Conservation (phyloP, 208 protist genomes). For the Wallacemonas rigidus region DNA sequence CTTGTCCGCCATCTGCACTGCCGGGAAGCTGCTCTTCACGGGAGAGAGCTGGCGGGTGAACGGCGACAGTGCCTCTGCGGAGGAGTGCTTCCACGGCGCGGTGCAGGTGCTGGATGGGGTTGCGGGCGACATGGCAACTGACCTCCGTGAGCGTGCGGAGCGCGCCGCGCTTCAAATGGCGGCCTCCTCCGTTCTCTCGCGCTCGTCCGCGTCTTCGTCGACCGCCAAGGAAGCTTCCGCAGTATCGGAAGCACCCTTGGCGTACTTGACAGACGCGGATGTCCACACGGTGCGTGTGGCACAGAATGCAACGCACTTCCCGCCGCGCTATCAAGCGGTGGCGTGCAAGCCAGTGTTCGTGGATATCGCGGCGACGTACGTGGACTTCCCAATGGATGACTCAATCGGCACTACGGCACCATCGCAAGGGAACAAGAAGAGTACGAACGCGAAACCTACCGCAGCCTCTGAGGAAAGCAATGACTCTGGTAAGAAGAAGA, state of each 20-base stretch:
- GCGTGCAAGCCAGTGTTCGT: slow-evolving; percentile 86
- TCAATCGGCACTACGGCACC: neutral
- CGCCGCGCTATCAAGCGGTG: slow-evolving; percentile 79
- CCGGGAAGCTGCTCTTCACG: slow-evolving; percentile 66
- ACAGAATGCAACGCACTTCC: slow-evolving; percentile 67
- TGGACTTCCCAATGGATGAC: slow-evolving; percentile 54
- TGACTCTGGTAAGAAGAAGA: slow-evolving; percentile 22
- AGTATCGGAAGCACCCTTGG: neutral
- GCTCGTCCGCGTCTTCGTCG: neutral
- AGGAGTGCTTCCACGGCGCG: slow-evolving; percentile 55
- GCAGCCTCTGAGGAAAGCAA: neutral
- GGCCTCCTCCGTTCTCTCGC: slow-evolving; percentile 37
- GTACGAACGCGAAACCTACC: slow-evolving; percentile 6
- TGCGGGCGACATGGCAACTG: slow-evolving; percentile 21
- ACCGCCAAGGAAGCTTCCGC: neutral
- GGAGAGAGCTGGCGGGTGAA: slow-evolving; percentile 74
- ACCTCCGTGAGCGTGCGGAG: slow-evolving; percentile 45
- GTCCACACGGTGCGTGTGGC: slow-evolving; percentile 47
- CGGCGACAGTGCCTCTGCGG: slow-evolving; percentile 23
- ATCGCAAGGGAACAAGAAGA: neutral
- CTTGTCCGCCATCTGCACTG: slow-evolving; percentile 44
- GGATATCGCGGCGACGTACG: slow-evolving; percentile 79
- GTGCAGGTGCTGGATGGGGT: slow-evolving; percentile 34
- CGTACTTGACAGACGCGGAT: slow-evolving; percentile 45
- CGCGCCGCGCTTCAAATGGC: slow-evolving; percentile 40